Conservation (phyloP, 306 rosid genomes). For the Rubus parviflorus region DNA sequence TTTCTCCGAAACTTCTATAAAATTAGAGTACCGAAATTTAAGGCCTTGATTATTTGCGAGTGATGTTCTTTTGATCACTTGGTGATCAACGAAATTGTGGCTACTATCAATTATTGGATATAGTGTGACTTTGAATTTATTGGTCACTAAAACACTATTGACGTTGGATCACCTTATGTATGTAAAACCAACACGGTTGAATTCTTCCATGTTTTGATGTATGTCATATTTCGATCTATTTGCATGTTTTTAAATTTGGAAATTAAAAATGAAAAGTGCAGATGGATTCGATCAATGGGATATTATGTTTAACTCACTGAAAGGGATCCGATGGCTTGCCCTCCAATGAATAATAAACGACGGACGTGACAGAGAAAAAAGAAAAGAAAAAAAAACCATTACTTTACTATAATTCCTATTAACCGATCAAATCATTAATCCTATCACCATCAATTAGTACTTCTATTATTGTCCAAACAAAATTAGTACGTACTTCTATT, state of each 20-base stretch:
- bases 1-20: too few species aligned
- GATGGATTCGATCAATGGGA: background rate
- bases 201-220: too few species aligned
- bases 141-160: too few species aligned
- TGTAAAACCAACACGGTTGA: background rate
- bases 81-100: too few species aligned
- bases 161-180: background rate
- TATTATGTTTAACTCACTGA: too few species aligned
- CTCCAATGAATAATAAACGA: background rate
- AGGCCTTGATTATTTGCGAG: too few species aligned
- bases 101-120: background rate
- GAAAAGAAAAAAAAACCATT: background rate
- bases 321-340: background rate
- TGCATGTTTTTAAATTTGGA: too few species aligned
- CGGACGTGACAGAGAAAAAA: background rate
- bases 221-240: background rate
- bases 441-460: background rate
- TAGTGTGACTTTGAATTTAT: background rate
- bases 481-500: too few species aligned
- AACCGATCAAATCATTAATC: background rate
- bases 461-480: background rate
- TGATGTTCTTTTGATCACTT: too few species aligned
- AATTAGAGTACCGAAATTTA: too few species aligned
- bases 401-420: background rate
- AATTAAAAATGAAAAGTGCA: background rate